These are phyloP conservation scores for Cordia subcordata DNA, from an alignment of 257 asterid genomes.

Conservation along the genomic window DNA sequence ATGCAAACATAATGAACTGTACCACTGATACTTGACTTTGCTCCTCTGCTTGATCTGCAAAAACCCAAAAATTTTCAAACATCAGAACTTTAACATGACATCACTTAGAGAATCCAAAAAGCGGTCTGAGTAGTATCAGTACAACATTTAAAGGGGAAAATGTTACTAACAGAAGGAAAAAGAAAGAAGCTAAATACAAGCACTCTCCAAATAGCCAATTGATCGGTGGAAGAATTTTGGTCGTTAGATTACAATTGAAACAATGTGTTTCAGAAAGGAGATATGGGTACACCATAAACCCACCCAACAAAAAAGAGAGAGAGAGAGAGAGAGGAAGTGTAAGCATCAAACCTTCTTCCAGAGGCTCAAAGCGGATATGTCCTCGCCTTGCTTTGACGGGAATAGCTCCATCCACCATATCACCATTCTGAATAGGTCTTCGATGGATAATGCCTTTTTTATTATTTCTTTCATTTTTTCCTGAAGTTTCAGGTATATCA, in stretches of 20 bases:
- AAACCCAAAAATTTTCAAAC: not conserved
- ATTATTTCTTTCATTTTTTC: conserved; percentile 24
- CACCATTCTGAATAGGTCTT: conserved; percentile 30
- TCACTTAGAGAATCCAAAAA: too few relatives aligned
- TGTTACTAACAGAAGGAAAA: too few relatives aligned
- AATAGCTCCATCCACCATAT: conserved; percentile 56
- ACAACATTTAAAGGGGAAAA: too few relatives aligned
- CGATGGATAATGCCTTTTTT: conserved; percentile 22
- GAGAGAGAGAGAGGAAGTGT: too few relatives aligned
- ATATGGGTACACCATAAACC: too few relatives aligned
- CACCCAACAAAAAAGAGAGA: too few relatives aligned
- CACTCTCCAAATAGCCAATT: too few relatives aligned
- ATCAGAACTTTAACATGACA: not conserved
- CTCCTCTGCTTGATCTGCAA: conserved; percentile 51
- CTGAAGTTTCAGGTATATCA: conserved; percentile 29
- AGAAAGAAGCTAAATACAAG: too few relatives aligned
- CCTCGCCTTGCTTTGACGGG: conserved; percentile 85
- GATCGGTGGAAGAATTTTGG: too few relatives aligned
- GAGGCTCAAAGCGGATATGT: conserved; percentile 89
- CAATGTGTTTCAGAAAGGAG: too few relatives aligned
- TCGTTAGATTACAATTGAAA: too few relatives aligned
- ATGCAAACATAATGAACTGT: conserved; percentile 16
- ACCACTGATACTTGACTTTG: conserved; percentile 43
- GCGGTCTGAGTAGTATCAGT: too few relatives aligned
- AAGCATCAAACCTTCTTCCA: conserved; percentile 23